phyloP scores from a whole-genome alignment of 2,329 filamentous ascomycete species.

The Bipolaris gigantea region DNA sequence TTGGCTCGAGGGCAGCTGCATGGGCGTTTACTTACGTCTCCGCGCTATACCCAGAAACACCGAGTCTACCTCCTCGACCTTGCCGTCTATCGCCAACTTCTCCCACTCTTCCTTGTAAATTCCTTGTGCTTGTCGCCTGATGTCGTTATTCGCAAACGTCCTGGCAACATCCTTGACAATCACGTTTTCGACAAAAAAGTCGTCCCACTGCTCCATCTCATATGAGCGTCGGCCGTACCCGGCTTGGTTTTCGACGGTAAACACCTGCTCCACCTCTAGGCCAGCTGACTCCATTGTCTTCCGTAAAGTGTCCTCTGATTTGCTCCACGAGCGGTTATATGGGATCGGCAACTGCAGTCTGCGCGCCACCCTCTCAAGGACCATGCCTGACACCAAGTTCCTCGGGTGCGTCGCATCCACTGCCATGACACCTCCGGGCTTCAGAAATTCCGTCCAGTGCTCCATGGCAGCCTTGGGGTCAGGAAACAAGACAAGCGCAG shows the following conservation, averaged over 20 bases:
- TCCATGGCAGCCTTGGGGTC: constrained; percentile 43
- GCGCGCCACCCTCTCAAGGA: constrained; percentile 43
- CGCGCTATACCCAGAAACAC: constrained; percentile 45
- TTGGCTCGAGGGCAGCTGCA: background rate
- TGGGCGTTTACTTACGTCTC: constrained; percentile 30
- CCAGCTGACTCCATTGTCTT: constrained; percentile 42
- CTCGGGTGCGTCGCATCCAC: constrained; percentile 46
- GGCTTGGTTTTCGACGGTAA: constrained; percentile 38
- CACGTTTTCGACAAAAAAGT: constrained; percentile 43
- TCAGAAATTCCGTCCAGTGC: constrained; percentile 46
- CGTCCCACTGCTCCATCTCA: constrained; percentile 36
- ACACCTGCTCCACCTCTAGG: constrained; percentile 37
- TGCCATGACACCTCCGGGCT: constrained; percentile 46
- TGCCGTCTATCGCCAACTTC: constrained; percentile 42
- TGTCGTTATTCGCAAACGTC: constrained; percentile 36
- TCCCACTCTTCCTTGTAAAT: constrained; percentile 45
- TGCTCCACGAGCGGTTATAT: constrained; percentile 44
- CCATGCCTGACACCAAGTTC: constrained; percentile 43
- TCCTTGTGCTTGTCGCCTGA: constrained; percentile 37
- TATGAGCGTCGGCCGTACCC: constrained; percentile 36
- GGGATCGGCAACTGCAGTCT: constrained; percentile 38
- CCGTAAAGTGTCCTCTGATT: constrained; percentile 36
- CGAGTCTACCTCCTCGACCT: constrained; percentile 44
- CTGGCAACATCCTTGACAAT: constrained; percentile 29
- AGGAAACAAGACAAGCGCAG: constrained; percentile 47